phyloP scores from a whole-genome alignment of 495 filamentous ascomycete genomes.

The Cercophora newfieldiana region DNA sequence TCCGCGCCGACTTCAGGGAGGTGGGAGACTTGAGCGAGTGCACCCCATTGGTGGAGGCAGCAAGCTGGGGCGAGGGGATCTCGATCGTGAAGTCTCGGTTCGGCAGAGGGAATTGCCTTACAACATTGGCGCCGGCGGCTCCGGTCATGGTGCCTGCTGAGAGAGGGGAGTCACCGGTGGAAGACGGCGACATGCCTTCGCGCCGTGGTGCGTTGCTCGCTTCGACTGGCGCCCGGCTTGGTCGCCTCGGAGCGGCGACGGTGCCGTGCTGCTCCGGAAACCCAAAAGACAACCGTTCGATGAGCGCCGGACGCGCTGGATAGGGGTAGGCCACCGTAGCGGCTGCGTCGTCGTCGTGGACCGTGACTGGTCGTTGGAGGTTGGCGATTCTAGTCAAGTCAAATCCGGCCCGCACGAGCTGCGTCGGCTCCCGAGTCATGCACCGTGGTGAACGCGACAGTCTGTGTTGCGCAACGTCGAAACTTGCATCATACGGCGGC shows the following conservation, averaged over 20 bases:
- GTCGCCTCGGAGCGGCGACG: not conserved
- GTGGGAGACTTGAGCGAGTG: constrained; percentile 53
- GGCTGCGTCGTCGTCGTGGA: not conserved
- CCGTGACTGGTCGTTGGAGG: not conserved
- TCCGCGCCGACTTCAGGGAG: constrained; percentile 46
- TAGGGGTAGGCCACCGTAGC: not conserved
- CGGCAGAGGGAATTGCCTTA: constrained; percentile 46
- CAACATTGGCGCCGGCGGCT: constrained; percentile 34
- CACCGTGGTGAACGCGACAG: constrained; percentile 11
- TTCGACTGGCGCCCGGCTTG: constrained; percentile 8
- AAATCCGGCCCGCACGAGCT: constrained; percentile 3
- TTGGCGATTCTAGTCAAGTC: not conserved
- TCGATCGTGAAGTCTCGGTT: constrained; percentile 52
- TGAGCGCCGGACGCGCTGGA: not conserved
- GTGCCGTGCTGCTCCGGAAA: not conserved
- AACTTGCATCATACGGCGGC: constrained; percentile 28
- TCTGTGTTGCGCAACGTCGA: constrained; percentile 11
- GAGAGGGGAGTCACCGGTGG: constrained; percentile 51
- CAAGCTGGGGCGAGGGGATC: constrained; percentile 45
- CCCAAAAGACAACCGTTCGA: not conserved
- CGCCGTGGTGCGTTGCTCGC: constrained; percentile 18
- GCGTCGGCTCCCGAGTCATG: constrained; percentile 11
- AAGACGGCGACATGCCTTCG: constrained; percentile 49
- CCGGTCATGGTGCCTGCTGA: constrained; percentile 43
- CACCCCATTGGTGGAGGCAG: constrained; percentile 41